A percentile compares a stretch with the other conserved stretches of the same genome.
phyloP scores from a whole-genome alignment of 129 eudicot species.

The Scalesia atractyloides region DNA sequence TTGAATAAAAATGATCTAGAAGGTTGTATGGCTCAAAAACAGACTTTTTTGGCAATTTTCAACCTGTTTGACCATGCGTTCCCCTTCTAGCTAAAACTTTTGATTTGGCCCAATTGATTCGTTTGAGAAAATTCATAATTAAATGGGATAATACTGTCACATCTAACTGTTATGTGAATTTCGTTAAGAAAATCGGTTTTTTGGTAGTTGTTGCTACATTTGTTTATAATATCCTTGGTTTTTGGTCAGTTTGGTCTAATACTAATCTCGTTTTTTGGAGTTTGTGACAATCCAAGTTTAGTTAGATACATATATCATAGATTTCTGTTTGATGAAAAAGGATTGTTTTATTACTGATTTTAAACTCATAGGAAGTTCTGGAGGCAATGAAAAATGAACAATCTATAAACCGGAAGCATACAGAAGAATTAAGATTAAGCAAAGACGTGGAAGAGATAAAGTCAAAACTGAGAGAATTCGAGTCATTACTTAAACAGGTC shows the following conservation, averaged over 20 bases:
- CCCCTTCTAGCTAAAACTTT: background rate
- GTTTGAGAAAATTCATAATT: background rate
- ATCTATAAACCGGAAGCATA: constrained; percentile 33
- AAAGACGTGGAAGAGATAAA: constrained; percentile 59
- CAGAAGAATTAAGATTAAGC: constrained; percentile 36
- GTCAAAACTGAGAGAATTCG: constrained; percentile 60
- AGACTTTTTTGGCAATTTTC: background rate
- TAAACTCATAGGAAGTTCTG: constrained; percentile 17
- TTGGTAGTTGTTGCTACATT: background rate
- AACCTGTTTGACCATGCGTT: background rate
- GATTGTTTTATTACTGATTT: constrained; percentile 1
- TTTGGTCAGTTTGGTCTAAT: constrained; percentile 10
- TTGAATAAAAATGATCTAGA: background rate
- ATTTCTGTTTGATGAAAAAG: background rate
- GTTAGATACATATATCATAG: background rate
- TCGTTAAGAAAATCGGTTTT: background rate
- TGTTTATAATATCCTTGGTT: background rate
- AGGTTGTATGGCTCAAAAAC: background rate
- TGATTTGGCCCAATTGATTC: background rate
- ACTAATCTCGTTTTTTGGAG: background rate
- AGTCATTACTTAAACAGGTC: constrained; percentile 59
- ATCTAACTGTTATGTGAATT: background rate
- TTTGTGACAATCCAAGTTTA: constrained; percentile 10
- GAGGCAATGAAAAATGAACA: constrained; percentile 33
- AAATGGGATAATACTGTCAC: background rate